Conservation (phyloP, 2,329 filamentous ascomycete genomes). For the Venturia carpophila region DNA sequence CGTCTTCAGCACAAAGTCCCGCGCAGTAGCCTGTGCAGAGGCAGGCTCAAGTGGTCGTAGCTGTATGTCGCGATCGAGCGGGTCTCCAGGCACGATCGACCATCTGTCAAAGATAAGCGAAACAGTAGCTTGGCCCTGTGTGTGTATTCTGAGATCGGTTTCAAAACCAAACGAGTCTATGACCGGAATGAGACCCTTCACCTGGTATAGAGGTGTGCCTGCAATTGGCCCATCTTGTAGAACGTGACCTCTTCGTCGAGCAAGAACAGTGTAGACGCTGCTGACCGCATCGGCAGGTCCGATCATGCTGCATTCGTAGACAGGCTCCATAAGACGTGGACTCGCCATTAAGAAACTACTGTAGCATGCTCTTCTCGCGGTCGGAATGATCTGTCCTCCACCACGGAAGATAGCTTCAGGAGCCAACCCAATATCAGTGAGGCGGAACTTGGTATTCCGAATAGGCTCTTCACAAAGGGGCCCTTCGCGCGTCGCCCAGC, state of each 20-base stretch:
- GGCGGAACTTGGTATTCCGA: constrained; percentile 93
- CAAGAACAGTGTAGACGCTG: constrained; percentile 84
- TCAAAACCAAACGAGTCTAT: constrained; percentile 98
- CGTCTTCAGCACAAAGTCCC: constrained; percentile 96
- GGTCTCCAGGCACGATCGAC: constrained; percentile 93
- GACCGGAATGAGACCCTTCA: constrained; percentile 84
- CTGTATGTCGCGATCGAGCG: constrained; percentile 78
- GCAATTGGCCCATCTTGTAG: constrained; percentile 89
- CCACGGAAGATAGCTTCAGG: constrained; percentile 89
- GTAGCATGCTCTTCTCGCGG: constrained; percentile 85
- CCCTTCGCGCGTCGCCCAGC: constrained; percentile 91
- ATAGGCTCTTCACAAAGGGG: constrained; percentile 98
- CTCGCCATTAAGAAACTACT: constrained; percentile 96
- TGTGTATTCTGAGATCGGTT: constrained; percentile 64
- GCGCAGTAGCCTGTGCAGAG: constrained; percentile 75
- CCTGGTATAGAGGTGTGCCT: constrained; percentile 86
- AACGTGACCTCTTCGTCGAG: constrained; percentile 82
- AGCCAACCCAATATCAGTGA: constrained; percentile 83
- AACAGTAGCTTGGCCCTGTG: constrained; percentile 69
- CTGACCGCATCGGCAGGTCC: constrained; percentile 84
- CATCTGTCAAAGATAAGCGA: constrained; percentile 92
- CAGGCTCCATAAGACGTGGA: constrained; percentile 90
- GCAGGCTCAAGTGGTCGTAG: constrained; percentile 81
- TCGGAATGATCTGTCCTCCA: constrained; percentile 95
- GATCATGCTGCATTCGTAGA: constrained; percentile 88